phyloP scores from a whole-genome alignment of 2,329 filamentous ascomycete species.

The Beauveria asiatica region DNA sequence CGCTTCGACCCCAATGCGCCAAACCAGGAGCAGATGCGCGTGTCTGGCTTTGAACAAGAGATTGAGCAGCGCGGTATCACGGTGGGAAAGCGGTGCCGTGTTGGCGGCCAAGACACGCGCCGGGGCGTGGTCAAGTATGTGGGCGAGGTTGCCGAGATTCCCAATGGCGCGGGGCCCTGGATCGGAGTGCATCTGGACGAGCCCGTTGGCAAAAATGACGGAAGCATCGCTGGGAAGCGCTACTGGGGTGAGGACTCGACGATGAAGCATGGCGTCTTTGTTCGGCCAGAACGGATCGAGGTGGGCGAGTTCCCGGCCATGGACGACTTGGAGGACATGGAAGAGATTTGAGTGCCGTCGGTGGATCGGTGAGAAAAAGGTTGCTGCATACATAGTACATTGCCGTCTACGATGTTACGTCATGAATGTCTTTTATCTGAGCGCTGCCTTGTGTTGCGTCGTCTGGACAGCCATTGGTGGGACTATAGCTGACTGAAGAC shows the following conservation, averaged over 20 bases:
- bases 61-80: slow-evolving; percentile 59
- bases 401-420: neutral
- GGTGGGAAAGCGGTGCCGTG: slow-evolving; percentile 54
- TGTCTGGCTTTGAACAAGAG: slow-evolving; percentile 60
- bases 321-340: slow-evolving; percentile 69
- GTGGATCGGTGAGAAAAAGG: neutral
- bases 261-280: slow-evolving; percentile 69
- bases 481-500: no score
- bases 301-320: slow-evolving; percentile 63
- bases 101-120: slow-evolving; percentile 58
- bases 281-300: slow-evolving; percentile 69
- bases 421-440: neutral
- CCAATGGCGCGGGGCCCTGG: slow-evolving; percentile 57
- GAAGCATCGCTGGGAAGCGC: slow-evolving; percentile 55
- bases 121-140: slow-evolving; percentile 65
- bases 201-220: slow-evolving; percentile 76
- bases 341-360: slow-evolving; percentile 48
- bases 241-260: slow-evolving; percentile 61
- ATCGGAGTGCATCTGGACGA: slow-evolving; percentile 69
- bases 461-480: no score
- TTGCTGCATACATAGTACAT: neutral
- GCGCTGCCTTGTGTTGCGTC: no score
- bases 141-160: slow-evolving; percentile 67
- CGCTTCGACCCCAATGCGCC: slow-evolving; percentile 86
- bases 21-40: slow-evolving; percentile 62